phyloP scores from a whole-genome alignment of 768 basidiomycete species.

The Lactifluus echinatus region DNA sequence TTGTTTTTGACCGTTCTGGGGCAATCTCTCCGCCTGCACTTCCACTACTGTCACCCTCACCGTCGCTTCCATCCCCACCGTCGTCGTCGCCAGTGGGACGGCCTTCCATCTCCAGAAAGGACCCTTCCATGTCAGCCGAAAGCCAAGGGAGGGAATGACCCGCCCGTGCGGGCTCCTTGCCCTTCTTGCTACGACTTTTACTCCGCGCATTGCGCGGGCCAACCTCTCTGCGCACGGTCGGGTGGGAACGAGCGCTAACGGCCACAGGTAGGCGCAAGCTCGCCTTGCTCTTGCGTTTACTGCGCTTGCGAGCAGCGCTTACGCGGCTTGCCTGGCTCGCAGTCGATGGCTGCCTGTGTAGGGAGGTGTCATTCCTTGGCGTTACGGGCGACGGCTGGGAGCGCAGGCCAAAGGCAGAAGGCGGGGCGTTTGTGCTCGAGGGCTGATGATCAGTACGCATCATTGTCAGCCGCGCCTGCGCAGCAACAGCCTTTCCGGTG shows the following conservation, averaged over 20 bases:
- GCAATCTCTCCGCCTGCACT: background rate
- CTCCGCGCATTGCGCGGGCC: background rate
- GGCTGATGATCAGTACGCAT: slow-evolving; percentile 1
- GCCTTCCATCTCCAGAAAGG: slow-evolving; percentile 20
- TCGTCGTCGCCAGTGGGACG: slow-evolving; percentile 7
- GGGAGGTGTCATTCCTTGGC: background rate
- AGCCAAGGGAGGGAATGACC: background rate
- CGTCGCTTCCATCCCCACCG: background rate
- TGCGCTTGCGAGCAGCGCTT: slow-evolving; percentile 57
- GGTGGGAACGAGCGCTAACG: background rate
- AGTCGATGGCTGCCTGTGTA: background rate
- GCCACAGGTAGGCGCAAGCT: slow-evolving; percentile 50
- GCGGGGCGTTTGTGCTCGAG: background rate
- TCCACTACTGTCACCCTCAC: background rate
- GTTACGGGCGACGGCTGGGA: background rate
- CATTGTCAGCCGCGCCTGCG: slow-evolving; percentile 13
- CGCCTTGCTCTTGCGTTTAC: slow-evolving; percentile 52
- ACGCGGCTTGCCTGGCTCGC: slow-evolving; percentile 37
- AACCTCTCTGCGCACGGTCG: background rate
- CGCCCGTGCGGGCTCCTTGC: slow-evolving; percentile 7
- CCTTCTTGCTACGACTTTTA: slow-evolving; percentile 6
- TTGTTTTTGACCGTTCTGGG: background rate
- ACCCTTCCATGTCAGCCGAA: background rate
- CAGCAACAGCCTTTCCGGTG: slow-evolving; percentile 13
- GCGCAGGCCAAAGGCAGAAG: background rate